Evolutionary conservation across 331 rosid species (phyloP).

Genomic region (Malus hybrid): DNA sequence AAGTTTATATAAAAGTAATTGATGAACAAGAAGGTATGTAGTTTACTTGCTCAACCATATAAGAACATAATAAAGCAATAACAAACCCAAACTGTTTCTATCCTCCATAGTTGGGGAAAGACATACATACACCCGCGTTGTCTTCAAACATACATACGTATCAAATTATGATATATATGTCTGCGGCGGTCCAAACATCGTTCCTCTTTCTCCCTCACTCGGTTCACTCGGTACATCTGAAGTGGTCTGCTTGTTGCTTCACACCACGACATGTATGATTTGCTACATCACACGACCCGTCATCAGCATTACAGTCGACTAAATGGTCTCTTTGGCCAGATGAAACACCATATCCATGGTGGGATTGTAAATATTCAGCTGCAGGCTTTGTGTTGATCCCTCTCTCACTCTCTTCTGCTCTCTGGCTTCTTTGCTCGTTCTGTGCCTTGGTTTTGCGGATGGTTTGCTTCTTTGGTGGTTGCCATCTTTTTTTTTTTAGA

Average conservation of each 20-base stretch:
- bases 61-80: no score
- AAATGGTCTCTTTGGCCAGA: not conserved
- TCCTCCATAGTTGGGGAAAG: no score
- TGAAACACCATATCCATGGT: not conserved
- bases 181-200: no score
- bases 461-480: not conserved
- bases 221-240: not conserved
- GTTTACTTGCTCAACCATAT: no score
- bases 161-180: no score
- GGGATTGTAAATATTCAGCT: not conserved
- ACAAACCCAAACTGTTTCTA: no score
- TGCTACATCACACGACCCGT: conserved; percentile 5
- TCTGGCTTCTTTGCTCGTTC: not conserved
- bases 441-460: not conserved
- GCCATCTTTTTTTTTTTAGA: not conserved
- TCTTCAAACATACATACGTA: no score
- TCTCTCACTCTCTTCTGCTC: not conserved
- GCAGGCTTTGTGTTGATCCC: not conserved
- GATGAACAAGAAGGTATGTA: no score
- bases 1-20: no score
- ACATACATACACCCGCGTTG: no score
- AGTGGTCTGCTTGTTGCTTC: conserved; percentile 14
- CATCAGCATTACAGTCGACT: not conserved
- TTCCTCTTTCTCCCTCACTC: not conserved
- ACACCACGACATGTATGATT: not conserved